These are phyloP conservation scores for Dendrocalamus latiflorus DNA, from an alignment of 202 grass and related monocot genomes.

Conservation along the genomic window DNA sequence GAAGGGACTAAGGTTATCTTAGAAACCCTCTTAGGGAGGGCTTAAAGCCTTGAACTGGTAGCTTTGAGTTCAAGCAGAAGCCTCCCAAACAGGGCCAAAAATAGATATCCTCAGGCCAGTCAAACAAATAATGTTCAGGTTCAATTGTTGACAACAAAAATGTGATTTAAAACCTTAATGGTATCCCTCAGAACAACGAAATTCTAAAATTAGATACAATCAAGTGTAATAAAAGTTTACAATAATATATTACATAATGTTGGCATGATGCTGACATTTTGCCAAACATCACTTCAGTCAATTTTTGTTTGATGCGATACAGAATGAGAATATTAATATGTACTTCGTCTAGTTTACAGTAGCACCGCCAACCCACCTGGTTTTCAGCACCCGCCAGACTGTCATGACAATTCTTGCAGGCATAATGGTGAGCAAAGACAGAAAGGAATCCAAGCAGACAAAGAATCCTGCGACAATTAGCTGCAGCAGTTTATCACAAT, in stretches of 20 bases:
- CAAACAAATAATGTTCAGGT: neutral
- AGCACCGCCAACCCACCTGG: conserved; percentile 71
- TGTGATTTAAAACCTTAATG: neutral
- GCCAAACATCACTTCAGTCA: neutral
- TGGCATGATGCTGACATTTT: neutral
- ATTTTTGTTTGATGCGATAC: neutral
- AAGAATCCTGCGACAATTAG: conserved; percentile 90
- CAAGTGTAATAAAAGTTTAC: neutral
- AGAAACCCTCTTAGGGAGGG: neutral
- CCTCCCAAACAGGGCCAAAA: neutral
- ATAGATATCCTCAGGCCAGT: neutral
- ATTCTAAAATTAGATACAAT: conserved; percentile 12
- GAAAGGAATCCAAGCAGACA: conserved; percentile 96
- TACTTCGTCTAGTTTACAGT: conserved; percentile 1
- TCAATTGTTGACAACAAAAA: conserved; percentile 5
- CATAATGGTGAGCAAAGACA: conserved; percentile 97
- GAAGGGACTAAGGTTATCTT: neutral
- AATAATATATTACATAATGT: neutral
- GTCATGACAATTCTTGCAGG: conserved; percentile 86
- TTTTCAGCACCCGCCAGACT: conserved; percentile 78
- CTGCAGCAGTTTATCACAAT: conserved; percentile 71
- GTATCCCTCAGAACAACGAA: neutral
- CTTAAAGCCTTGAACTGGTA: neutral
- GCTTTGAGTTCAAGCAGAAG: conserved; percentile 6
- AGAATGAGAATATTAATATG: neutral